Percentiles rank a stretch among this genome's conserved stretches.
Evolutionary conservation across 1,139 yeast genomes (phyloP).

Genomic region (Geotrichum candidum): DNA sequence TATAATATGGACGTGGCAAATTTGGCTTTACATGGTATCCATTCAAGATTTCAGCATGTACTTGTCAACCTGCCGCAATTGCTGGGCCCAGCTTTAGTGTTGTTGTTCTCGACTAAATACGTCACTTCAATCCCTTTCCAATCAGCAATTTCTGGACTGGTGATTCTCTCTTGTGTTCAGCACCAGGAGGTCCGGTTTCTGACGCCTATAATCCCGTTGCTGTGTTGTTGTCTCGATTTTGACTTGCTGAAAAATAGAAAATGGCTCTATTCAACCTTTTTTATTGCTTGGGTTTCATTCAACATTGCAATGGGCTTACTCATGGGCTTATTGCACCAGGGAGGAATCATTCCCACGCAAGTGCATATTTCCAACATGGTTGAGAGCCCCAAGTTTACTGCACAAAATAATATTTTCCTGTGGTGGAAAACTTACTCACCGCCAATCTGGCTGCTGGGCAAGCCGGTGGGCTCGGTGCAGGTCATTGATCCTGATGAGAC

Average conservation of each 20-base stretch:
- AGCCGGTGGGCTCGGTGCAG: slow-evolving; percentile 27
- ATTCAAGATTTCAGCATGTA: slow-evolving; percentile 69
- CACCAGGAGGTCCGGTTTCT: slow-evolving; percentile 91
- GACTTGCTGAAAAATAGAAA: slow-evolving; percentile 20
- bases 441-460: slow-evolving; percentile 76
- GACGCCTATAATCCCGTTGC: slow-evolving; percentile 67
- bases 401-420: slow-evolving; percentile 38
- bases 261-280: slow-evolving; percentile 24
- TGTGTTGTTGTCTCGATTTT: slow-evolving; percentile 55
- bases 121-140: slow-evolving; percentile 39
- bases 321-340: slow-evolving; percentile 84
- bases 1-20: slow-evolving; percentile 62
- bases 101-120: slow-evolving; percentile 32
- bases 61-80: slow-evolving; percentile 71
- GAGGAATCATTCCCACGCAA: slow-evolving; percentile 75
- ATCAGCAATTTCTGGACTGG: slow-evolving; percentile 56
- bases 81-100: slow-evolving; percentile 65
- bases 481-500: slow-evolving; percentile 24
- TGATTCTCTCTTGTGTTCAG: slow-evolving; percentile 61
- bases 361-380: slow-evolving; percentile 30
- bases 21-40: slow-evolving; percentile 74
- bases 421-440: slow-evolving; percentile 98
- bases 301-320: slow-evolving; percentile 54
- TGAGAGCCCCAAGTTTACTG: not conserved
- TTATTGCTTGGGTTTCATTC: slow-evolving; percentile 57